phyloP scores from a whole-genome alignment of 352 stramenopile genomes.

The Globisporangium heterothallicum region DNA sequence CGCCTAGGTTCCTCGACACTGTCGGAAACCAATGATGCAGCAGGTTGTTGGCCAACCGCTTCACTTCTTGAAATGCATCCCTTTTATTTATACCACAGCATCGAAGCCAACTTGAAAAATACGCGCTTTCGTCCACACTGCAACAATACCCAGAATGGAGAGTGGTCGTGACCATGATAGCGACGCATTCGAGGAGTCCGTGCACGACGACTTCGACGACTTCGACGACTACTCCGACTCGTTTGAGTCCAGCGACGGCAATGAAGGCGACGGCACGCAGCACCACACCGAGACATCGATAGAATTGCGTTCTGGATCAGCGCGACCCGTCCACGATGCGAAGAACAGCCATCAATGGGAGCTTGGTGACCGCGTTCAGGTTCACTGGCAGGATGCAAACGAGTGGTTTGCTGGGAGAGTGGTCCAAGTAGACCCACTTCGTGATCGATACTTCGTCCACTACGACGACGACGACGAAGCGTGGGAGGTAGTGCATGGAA shows the following conservation, averaged over 20 bases:
- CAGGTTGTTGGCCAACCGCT: no score
- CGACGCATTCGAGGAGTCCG: not conserved
- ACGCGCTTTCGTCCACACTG: no score
- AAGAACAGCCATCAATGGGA: not conserved
- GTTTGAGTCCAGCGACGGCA: slow-evolving; percentile 22
- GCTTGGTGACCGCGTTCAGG: slow-evolving; percentile 31
- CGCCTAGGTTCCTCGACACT: no score
- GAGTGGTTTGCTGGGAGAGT: slow-evolving; percentile 39
- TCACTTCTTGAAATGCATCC: no score
- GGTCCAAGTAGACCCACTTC: slow-evolving; percentile 7
- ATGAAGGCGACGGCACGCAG: slow-evolving; percentile 11
- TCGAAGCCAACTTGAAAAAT: no score
- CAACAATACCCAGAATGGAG: not conserved
- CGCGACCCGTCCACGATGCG: no score
- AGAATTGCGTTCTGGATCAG: not conserved
- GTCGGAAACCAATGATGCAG: no score
- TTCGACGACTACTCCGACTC: slow-evolving; percentile 53
- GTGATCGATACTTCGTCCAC: slow-evolving; percentile 21
- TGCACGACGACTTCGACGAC: slow-evolving; percentile 28
- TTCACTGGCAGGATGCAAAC: slow-evolving; percentile 37
- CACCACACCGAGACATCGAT: not conserved
- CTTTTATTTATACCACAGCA: no score
- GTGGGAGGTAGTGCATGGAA: slow-evolving; percentile 26
- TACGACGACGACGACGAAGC: slow-evolving; percentile 47
- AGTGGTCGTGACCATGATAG: slow-evolving; percentile 3